Evolutionary conservation across 345 rosid genomes (phyloP).

Genomic region (Lumnitzera racemosa): DNA sequence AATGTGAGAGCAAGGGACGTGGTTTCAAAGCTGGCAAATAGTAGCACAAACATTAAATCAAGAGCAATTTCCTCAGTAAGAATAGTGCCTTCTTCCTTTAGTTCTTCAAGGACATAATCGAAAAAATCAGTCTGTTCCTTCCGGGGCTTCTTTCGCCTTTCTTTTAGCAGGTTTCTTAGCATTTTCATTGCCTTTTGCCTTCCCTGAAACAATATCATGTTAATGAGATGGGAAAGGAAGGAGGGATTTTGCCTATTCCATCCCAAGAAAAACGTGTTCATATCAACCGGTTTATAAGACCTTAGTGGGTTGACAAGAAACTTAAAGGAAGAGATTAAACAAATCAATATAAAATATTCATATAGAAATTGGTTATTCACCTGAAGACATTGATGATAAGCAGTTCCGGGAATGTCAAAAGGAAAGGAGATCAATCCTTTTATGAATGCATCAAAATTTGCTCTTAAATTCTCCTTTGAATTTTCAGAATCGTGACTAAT

Average conservation of each 20-base stretch:
- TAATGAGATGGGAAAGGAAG: too few species aligned
- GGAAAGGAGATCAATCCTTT: slow-evolving; percentile 28
- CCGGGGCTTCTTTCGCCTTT: slow-evolving; percentile 7
- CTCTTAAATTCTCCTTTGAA: slow-evolving; percentile 6
- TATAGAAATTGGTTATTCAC: slow-evolving; percentile 1
- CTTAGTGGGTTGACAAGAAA: too few species aligned
- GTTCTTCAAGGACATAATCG: slow-evolving; percentile 12
- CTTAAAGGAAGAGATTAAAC: too few species aligned
- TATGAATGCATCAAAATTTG: slow-evolving; percentile 3
- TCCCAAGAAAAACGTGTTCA: too few species aligned
- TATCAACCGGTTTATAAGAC: too few species aligned
- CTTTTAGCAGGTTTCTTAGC: slow-evolving; percentile 4
- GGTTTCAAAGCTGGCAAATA: slow-evolving; percentile 15
- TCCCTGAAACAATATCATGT: slow-evolving; percentile 5
- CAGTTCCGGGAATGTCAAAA: slow-evolving; percentile 25
- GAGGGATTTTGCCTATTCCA: too few species aligned
- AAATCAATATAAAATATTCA: too few species aligned
- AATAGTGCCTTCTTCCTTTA: slow-evolving; percentile 6
- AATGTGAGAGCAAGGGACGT: slow-evolving; percentile 11
- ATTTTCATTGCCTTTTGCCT: slow-evolving; percentile 2
- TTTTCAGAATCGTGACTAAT: slow-evolving; percentile 13
- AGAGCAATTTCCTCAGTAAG: slow-evolving; percentile 6
- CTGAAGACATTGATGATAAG: slow-evolving; percentile 17
- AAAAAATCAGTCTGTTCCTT: slow-evolving; percentile 10
- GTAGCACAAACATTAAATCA: slow-evolving; percentile 7